These are phyloP conservation scores for Cystobasidium sp. DNA, from an alignment of 1,284 basidiomycete species.

Conservation along the genomic window DNA sequence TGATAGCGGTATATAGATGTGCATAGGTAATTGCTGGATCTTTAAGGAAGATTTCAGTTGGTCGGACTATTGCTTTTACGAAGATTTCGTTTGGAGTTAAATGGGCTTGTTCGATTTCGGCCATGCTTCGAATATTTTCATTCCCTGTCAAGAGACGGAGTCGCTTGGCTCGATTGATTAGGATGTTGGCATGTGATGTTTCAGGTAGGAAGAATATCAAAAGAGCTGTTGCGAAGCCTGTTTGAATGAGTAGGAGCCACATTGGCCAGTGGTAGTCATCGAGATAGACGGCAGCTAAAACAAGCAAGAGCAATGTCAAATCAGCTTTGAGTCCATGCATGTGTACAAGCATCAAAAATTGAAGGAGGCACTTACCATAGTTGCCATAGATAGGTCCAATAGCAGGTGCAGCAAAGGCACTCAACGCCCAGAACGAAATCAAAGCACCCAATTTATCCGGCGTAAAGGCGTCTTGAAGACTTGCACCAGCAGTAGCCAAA, in stretches of 20 bases:
- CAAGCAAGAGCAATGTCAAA: slow-evolving; percentile 53
- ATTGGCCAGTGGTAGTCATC: slow-evolving; percentile 57
- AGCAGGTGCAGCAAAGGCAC: slow-evolving; percentile 35
- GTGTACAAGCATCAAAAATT: neutral
- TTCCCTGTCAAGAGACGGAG: slow-evolving; percentile 58
- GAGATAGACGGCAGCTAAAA: slow-evolving; percentile 51
- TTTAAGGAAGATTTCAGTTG: slow-evolving; percentile 35
- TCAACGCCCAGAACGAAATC: slow-evolving; percentile 37
- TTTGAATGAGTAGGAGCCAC: slow-evolving; percentile 56
- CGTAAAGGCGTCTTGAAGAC: slow-evolving; percentile 50
- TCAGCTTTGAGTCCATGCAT: neutral
- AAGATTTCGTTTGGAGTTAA: slow-evolving; percentile 17
- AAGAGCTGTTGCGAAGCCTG: slow-evolving; percentile 52
- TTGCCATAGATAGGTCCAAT: slow-evolving; percentile 17
- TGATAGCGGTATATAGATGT: slow-evolving; percentile 36
- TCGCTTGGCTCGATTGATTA: slow-evolving; percentile 56
- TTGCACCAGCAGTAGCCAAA: slow-evolving; percentile 54
- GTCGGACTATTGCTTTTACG: slow-evolving; percentile 44
- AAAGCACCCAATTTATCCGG: slow-evolving; percentile 35
- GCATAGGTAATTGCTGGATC: slow-evolving; percentile 39
- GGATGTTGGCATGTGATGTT: slow-evolving; percentile 56
- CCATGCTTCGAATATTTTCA: slow-evolving; percentile 53
- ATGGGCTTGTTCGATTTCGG: slow-evolving; percentile 47
- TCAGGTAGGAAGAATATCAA: slow-evolving; percentile 57
- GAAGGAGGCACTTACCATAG: neutral